Evolutionary conservation across 441 rosid species (phyloP).

Genomic region (Pelargonium myrrhifolium): DNA sequence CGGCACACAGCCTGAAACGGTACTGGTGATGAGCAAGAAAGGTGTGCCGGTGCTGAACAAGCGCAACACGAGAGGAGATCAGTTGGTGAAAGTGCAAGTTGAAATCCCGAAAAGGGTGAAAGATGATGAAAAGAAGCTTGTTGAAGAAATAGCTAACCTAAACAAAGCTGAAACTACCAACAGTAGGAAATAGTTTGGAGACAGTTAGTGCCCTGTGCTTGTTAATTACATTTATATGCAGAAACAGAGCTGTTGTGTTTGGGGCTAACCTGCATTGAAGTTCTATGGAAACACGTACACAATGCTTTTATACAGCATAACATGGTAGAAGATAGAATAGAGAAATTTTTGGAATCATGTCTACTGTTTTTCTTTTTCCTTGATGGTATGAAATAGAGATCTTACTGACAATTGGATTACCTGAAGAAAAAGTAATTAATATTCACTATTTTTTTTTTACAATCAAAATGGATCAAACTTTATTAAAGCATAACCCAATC

Average conservation of each 20-base stretch:
- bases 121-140: constrained; percentile 73
- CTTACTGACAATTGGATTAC: too few relatives aligned
- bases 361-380: too few relatives aligned
- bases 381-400: too few relatives aligned
- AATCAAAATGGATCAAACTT: too few relatives aligned
- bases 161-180: constrained; percentile 73
- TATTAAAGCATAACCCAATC: too few relatives aligned
- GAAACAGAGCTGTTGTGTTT: not conserved
- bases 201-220: not conserved
- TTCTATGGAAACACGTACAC: not conserved
- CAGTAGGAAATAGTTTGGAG: constrained; percentile 47
- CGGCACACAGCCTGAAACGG: constrained; percentile 88
- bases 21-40: constrained; percentile 83
- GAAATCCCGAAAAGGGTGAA: constrained; percentile 91
- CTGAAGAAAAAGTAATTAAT: too few relatives aligned
- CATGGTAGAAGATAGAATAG: not conserved
- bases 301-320: not conserved
- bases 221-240: not conserved
- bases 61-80: constrained; percentile 88
- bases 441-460: too few relatives aligned
- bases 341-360: not conserved
- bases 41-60: constrained; percentile 85
- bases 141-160: constrained; percentile 81
- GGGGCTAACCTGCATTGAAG: not conserved
- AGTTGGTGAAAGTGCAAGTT: constrained; percentile 84